phyloP scores from a whole-genome alignment of 768 basidiomycete species.

The Albatrellus ellisii region DNA sequence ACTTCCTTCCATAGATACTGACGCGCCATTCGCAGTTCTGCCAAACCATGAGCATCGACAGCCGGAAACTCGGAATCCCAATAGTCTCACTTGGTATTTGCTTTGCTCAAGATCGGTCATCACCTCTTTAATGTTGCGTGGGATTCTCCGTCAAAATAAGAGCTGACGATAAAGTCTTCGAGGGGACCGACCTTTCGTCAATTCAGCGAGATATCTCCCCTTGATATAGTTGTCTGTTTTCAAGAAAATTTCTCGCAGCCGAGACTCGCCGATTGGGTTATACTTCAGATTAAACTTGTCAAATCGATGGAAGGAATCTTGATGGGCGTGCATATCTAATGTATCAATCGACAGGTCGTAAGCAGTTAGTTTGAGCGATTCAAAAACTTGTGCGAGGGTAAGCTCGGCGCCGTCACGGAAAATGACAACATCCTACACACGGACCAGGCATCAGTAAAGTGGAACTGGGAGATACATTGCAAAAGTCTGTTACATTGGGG shows the following conservation, averaged over 20 bases:
- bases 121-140: conserved; percentile 56
- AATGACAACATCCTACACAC: conserved; percentile 81
- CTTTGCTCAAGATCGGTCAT: conserved; percentile 97
- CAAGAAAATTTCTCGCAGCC: conserved; percentile 91
- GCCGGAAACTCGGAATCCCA: not conserved
- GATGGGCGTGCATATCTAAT: conserved; percentile 98
- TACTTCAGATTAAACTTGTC: conserved; percentile 98
- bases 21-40: conserved; percentile 96
- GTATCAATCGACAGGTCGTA: conserved; percentile 99
- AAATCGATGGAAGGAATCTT: conserved; percentile 96
- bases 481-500: conserved; percentile 43
- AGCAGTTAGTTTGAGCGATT: conserved; percentile 86
- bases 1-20: conserved; percentile 81
- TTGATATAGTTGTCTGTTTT: conserved; percentile 95
- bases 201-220: conserved; percentile 87
- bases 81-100: conserved; percentile 86
- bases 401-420: conserved; percentile 86
- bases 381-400: conserved; percentile 88
- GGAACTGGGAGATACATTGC: not conserved
- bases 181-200: conserved; percentile 60
- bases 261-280: conserved; percentile 91
- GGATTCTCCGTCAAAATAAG: not conserved
- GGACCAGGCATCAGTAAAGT: not conserved
- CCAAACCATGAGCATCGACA: not conserved
- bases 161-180: not conserved